Evolutionary conservation across 1,139 yeast genomes (phyloP), one percentile per base, ranked within the genome.

Genomic region (Diutina pseudorugosa): DNA sequence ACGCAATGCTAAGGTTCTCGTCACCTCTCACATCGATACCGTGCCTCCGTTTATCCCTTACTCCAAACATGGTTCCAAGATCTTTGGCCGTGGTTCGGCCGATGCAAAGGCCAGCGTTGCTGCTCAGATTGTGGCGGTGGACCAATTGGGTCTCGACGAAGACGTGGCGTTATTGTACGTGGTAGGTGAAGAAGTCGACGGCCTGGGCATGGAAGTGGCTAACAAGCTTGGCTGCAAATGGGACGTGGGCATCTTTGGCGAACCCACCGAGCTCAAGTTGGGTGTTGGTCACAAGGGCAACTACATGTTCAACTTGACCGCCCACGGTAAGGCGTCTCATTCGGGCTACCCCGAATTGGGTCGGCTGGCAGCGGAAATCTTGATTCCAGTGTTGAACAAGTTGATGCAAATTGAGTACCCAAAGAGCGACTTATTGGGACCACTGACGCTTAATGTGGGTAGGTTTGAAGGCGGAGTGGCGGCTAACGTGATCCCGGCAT

Each of bases 71-170:
- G 82, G 78, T 4, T 68, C 72, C 48, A 65, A 64, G 50, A 79
- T 83, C 21, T 76, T 71, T 58, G 90, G 90, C 11, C 71, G 90
- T 54, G 91, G 91, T 1, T 63, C 84, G 3, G 72, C 77, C 53
- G 90, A 83, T 60, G 90, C 87, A 41, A 83, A 83, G 60, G 86
- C 75, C 1, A 80, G 85, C 12, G 82, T 84, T 18, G 85, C 87
- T 0, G 64, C 85, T 0, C 87, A 82, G 60, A 68, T 82, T 12
- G 51, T 73, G 11, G 44, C 51, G 5, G 21, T n/a, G 16, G 61
- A 66, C 5, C 62, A 66, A 7, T 69, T 72, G 0, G 61, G 65
- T 9, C 65, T 80, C 41, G 56, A 61, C 9, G 76, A 74, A 42
- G 88, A 84, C 54, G 74, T 80, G 2, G 71, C 80, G 0, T 65